Evolutionary conservation across 2,329 filamentous ascomycete genomes (phyloP), one percentile per base, ranked within the genome.

Genomic region (Botrytis medusae): DNA sequence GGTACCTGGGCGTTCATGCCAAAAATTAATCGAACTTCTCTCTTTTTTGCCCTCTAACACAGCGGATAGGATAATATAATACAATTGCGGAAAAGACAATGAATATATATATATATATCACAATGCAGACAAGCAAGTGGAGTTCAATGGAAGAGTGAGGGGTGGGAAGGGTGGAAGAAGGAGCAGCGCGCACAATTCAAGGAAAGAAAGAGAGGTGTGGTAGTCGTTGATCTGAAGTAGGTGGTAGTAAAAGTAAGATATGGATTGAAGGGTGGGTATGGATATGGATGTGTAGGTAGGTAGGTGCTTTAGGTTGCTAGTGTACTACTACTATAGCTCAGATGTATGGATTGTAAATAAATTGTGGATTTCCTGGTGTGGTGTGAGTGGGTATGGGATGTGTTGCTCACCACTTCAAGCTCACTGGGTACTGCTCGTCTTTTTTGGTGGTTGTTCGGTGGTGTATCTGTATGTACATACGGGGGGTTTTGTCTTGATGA

Each of bases 261-360:
- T 69, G 22, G 65, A 65, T 57, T 44, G 60, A 54, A 71, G 60
- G 44, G 51, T 57, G 51, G 51, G 51, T 57, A 29, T 68, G 46
- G 48, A 51, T 68, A 68, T 54, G 51, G 71, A 61, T 67, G 63
- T 54, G 42, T 51, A 54, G 61, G 72, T 51, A 54, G 61, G 72
- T 71, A 74, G 75, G 42, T 75, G 76, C 74, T 76, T 76, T 74
- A 73, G 37, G 74, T 75, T 75, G 76, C 74, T 74, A 73, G 75
- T 29, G 51, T 57, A 18, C 51, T 57, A 54, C 48, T 59, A 40
- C 22, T 62, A 62, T 61, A 62, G 44, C 63, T 51, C 4, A 46
- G 42, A 51, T 65, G 63, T 65, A 65, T 65, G 63, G 32, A 51
- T 65, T 65, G 42, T 46, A 29, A 46, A 65, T 74, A 69, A 76